Evolutionary conservation across 2,329 filamentous ascomycete species (phyloP), one percentile per base, ranked within the genome.

Genomic region (Ascochyta viciae-villosae): DNA sequence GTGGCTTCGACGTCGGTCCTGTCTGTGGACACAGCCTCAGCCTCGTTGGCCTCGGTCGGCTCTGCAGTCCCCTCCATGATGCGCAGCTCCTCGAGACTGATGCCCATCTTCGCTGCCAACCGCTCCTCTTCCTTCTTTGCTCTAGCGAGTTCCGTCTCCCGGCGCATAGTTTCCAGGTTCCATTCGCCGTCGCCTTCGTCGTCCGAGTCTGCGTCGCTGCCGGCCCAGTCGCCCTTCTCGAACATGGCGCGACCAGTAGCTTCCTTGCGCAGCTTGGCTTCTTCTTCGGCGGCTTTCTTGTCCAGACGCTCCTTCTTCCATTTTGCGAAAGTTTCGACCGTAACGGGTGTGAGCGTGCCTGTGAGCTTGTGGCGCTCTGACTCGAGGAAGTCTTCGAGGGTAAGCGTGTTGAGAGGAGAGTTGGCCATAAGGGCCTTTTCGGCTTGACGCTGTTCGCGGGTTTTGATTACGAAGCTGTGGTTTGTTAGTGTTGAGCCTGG

Each of bases 351-450:
- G 47, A 98, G 83, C 0, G 83, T 92, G 52, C 94, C 95, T 0
- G 89, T 93, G 47, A 99, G 86, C 78, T 98, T 98, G 81, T 97
- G 92, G 66, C 95, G 87, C 81, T 99, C 94, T 0, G 90, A 94
- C 77, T 99, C 95, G 51, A 99, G 80, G 83, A 97, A 99, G 76
- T 99, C 95, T 80, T 99, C 95, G 42, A 99, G 84, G 0, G 95
- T 99, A 47, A 99, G 84, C 1, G 95, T 97, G 75, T 93, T 92
- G 55, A 98, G 83, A 6, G 96, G 94, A 7, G 91, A 96, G 80
- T 99, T 99, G 77, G 98, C 95, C 83, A 96, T 83, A 52, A 97
- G 80, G 3, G 95, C 95, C 80, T 97, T 99, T 77, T 99, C 96
- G 22, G 92, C 92, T 2, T 92, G 92, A 66, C 92, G 86, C 76